Base-by-base conservation (phyloP, 345 rosid genomes). In the Eucalyptus dawsonii region DNA sequence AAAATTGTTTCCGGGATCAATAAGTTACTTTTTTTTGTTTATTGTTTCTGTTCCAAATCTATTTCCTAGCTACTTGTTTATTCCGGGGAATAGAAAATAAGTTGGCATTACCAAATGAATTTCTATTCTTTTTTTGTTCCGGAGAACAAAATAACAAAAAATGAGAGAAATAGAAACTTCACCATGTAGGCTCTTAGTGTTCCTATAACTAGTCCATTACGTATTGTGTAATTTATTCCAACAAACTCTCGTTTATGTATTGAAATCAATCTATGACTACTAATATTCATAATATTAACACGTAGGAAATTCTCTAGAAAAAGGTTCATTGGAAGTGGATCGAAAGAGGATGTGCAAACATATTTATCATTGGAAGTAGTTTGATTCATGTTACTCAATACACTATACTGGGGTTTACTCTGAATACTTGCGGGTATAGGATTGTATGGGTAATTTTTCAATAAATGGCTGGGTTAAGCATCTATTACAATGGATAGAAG, bases 21-120 rank as follows among this genome's bases (percentile, higher is more conserved):
- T 0, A 14, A 50, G 1, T 2, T 50, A 50, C 14, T 49, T 13
- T 50, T 14, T 15, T 16, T 6, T 6, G 0, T 50, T 50, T 50
- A 0, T 16, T 50, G 1, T 16, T 15, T 50, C 2, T 0, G 0
- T 50, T 50, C 1, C 21, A 16, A 15, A 50, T 50, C 21, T 50
- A 50, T 16, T 50, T 0, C 8, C 8, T 0, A 0, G 8, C 21
- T 50, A 16, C 53, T 50, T 50, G 3, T 50, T 0, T 50, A 50
- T 50, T 50, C 8, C 0, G 3, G 3, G 2, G 53, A 50, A 50
- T 50, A 50, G 21, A 50, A 50, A 50, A 50, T 50, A 50, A 50
- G 21, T 50, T 16, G 8, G 1, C 8, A 0, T 50, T 50, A 50
- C 3, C 4, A 50, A 50, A 50, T 50, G 8, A 1, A 50, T 15